These are phyloP conservation scores for Neurospora sp. DNA, from an alignment of 495 filamentous ascomycete species.

Conservation along the genomic window DNA sequence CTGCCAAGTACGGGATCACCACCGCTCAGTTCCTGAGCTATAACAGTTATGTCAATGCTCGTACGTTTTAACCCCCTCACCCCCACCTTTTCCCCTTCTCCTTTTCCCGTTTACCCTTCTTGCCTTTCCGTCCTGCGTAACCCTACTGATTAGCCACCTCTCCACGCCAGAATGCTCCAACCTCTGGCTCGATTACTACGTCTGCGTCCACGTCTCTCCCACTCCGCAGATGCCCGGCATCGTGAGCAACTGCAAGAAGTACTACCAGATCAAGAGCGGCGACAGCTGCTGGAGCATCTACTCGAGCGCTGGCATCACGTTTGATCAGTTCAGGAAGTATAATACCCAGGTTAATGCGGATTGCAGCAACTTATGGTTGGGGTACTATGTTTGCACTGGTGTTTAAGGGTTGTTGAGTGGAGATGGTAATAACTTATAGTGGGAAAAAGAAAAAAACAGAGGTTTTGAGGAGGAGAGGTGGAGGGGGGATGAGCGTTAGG, in stretches of 20 bases:
- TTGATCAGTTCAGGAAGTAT: constrained; percentile 12
- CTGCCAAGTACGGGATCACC: constrained; percentile 15
- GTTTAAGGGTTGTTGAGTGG: not conserved
- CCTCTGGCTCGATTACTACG: not conserved
- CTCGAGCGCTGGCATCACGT: constrained; percentile 5
- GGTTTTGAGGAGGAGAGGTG: not conserved
- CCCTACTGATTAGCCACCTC: no score
- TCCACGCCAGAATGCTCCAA: not conserved
- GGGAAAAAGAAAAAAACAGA: not conserved
- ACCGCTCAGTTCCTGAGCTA: constrained; percentile 19
- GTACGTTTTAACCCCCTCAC: no score
- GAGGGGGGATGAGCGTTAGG: no score
- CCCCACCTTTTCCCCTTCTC: no score
- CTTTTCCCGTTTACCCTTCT: no score
- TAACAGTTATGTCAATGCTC: constrained; percentile 15
- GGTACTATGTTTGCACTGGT: constrained; percentile 8
- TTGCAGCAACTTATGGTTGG: constrained; percentile 12
- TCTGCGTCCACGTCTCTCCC: not conserved
- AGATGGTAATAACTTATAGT: not conserved
- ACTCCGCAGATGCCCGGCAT: not conserved
- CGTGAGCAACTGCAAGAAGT: not conserved
- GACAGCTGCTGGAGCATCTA: constrained; percentile 8
- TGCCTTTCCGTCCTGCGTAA: no score
- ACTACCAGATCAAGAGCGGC: not conserved
- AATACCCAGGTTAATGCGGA: constrained; percentile 8